These are phyloP conservation scores for Apodospora peruviana DNA, from an alignment of 495 filamentous ascomycete genomes.

Conservation along the genomic window DNA sequence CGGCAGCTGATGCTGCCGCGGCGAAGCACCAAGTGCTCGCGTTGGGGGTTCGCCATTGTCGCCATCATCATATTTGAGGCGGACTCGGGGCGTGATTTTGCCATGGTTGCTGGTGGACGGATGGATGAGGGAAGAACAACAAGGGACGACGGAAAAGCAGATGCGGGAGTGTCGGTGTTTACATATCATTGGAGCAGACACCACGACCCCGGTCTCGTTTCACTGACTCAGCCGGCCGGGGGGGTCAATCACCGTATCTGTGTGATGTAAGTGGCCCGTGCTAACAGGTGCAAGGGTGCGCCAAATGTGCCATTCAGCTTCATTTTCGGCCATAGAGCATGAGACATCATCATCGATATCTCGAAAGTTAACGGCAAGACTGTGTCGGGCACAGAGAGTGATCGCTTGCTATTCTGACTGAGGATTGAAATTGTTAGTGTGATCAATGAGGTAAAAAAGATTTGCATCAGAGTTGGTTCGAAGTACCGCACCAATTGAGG, in stretches of 20 bases:
- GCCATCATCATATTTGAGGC: constrained; percentile 19
- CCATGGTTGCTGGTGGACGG: constrained; percentile 17
- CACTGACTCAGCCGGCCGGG: background rate
- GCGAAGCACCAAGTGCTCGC: background rate
- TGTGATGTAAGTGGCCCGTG: background rate
- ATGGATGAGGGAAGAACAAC: background rate
- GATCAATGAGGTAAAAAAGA: too few relatives aligned
- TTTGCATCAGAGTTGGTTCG: too few relatives aligned
- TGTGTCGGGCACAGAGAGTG: too few relatives aligned
- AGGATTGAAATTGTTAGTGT: too few relatives aligned
- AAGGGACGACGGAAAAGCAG: background rate
- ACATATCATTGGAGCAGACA: background rate
- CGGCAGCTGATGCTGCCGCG: background rate
- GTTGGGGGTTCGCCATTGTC: constrained; percentile 19
- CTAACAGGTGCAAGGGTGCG: background rate
- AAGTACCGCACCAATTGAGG: too few relatives aligned
- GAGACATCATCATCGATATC: too few relatives aligned
- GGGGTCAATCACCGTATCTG: background rate
- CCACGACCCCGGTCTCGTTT: background rate
- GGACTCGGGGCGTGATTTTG: constrained; percentile 9
- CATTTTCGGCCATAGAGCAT: too few relatives aligned
- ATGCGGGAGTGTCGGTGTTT: background rate
- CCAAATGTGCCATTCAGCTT: background rate
- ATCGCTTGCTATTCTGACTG: too few relatives aligned
- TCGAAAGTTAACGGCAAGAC: too few relatives aligned